Evolutionary conservation across 495 filamentous ascomycete genomes (phyloP).

Genomic region (Trichocladium antarcticum): DNA sequence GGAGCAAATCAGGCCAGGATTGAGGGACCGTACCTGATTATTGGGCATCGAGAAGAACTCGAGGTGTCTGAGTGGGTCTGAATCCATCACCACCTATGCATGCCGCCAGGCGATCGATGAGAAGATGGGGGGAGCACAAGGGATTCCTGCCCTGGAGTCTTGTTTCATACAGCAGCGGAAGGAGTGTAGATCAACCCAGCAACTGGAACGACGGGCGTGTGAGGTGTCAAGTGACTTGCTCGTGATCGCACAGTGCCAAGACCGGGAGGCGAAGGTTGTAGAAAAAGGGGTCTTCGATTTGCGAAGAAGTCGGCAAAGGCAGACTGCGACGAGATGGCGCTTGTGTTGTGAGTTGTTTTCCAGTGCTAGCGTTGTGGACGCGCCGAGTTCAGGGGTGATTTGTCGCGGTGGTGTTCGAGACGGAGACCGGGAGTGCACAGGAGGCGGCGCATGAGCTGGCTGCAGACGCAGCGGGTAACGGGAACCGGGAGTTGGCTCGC

Average conservation of each 20-base stretch:
- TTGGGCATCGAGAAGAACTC: slow-evolving; percentile 29
- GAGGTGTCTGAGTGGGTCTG: slow-evolving; percentile 23
- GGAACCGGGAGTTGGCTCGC: not conserved
- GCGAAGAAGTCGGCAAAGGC: not conserved
- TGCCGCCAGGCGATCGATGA: slow-evolving; percentile 9
- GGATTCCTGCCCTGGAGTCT: not conserved
- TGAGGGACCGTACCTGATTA: slow-evolving; percentile 21
- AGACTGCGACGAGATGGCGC: too few species aligned
- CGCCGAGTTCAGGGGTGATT: too few species aligned
- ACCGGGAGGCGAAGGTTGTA: not conserved
- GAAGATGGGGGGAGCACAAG: not conserved
- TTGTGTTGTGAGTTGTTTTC: too few species aligned
- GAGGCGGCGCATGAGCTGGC: not conserved
- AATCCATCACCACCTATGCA: slow-evolving; percentile 24
- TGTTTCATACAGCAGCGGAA: not conserved
- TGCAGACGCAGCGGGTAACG: too few species aligned
- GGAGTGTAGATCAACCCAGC: not conserved
- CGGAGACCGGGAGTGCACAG: not conserved
- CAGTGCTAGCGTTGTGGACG: too few species aligned
- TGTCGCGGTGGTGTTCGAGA: not conserved
- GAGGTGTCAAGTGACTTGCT: not conserved
- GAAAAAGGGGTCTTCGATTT: not conserved
- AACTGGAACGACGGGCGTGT: not conserved
- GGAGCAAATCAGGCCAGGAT: not conserved
- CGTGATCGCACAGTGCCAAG: not conserved